These are phyloP conservation scores for Camptophora hylomeconis DNA, from an alignment of 2,329 filamentous ascomycete genomes.

Conservation along the genomic window DNA sequence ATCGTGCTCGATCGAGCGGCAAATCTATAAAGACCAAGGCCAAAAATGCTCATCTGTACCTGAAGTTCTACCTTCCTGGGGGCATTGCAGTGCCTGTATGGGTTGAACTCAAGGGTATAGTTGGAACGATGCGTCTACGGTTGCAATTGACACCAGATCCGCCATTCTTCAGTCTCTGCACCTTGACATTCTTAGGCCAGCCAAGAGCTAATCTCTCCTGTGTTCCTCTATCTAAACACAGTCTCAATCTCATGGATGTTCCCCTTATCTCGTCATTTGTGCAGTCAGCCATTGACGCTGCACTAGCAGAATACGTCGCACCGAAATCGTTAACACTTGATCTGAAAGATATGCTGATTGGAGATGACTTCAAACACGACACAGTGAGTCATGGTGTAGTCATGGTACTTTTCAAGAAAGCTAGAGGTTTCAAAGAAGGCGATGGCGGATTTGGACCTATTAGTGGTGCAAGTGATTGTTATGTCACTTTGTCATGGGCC, in stretches of 20 bases:
- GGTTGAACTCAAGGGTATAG: constrained; percentile 60
- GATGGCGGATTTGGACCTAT: constrained; percentile 50
- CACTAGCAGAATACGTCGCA: constrained; percentile 62
- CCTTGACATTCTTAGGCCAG: constrained; percentile 61
- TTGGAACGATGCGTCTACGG: constrained; percentile 57
- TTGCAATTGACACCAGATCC: constrained; percentile 64
- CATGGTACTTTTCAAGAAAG: constrained; percentile 52
- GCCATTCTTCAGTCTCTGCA: constrained; percentile 64
- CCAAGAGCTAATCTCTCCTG: constrained; percentile 60
- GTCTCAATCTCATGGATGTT: constrained; percentile 61
- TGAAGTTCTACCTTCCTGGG: constrained; percentile 57
- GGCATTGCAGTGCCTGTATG: constrained; percentile 50
- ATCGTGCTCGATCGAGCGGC: constrained; percentile 49
- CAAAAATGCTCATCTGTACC: constrained; percentile 59
- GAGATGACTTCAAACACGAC: constrained; percentile 69
- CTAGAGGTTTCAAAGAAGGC: constrained; percentile 58
- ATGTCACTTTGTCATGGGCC: constrained; percentile 61
- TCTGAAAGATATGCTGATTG: constrained; percentile 63
- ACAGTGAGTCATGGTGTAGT: constrained; percentile 52
- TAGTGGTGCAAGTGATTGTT: constrained; percentile 54
- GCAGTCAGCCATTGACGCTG: constrained; percentile 60
- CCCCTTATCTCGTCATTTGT: constrained; percentile 64
- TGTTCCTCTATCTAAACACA: constrained; percentile 54
- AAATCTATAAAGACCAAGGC: constrained; percentile 49
- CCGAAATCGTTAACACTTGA: constrained; percentile 63